Conservation (phyloP, 2,329 filamentous ascomycete species). For the Kalaharituber pfeilii region DNA sequence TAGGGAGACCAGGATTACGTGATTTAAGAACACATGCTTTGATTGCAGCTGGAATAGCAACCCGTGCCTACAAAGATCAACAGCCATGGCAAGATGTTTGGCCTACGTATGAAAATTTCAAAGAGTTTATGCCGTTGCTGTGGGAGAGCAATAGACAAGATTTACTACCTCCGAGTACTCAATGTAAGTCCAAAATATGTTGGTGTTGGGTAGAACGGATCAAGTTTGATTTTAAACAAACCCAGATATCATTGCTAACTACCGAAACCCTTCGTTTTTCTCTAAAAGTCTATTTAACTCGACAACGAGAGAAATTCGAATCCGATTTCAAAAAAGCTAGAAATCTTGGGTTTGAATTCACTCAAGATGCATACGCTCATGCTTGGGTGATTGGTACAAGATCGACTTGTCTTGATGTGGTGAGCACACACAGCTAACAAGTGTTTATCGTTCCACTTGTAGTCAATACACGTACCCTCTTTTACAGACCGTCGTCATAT, state of each 20-base stretch:
- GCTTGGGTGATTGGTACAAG: conserved; percentile 18
- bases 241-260: no score
- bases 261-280: no score
- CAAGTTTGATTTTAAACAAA: no score
- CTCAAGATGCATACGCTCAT: conserved; percentile 17
- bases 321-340: conserved; percentile 14
- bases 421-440: neutral
- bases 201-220: no score
- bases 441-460: neutral
- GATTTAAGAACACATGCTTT: conserved; percentile 13
- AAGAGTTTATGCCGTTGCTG: conserved; percentile 10
- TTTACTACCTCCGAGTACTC: conserved; percentile 12
- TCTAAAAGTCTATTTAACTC: conserved; percentile 6
- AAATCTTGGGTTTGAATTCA: conserved; percentile 12
- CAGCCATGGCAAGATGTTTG: conserved; percentile 17
- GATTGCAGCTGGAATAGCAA: conserved; percentile 11
- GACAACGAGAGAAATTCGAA: conserved; percentile 13
- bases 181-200: conserved; percentile 7
- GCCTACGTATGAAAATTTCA: conserved; percentile 10
- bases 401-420: neutral
- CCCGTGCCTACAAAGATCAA: conserved; percentile 1
- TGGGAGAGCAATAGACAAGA: conserved; percentile 11
- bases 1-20: neutral
- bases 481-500: conserved; percentile 17
- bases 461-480: conserved; percentile 22